Evolutionary conservation across 768 basidiomycete species (phyloP).

Genomic region (Pholiota conissans): DNA sequence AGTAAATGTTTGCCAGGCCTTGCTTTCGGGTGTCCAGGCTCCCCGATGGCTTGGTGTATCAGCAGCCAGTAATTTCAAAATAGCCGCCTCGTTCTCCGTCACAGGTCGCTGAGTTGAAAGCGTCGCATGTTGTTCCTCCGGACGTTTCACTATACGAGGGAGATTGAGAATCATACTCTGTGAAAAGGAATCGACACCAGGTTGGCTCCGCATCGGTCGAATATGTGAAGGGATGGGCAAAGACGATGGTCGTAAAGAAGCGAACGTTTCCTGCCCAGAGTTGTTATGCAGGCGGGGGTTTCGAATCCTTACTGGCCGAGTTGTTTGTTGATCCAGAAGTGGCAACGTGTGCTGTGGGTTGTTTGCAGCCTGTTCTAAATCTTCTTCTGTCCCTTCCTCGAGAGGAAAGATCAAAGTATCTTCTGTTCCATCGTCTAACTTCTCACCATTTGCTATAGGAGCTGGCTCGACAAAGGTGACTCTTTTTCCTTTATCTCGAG

Average conservation of each 20-base stretch:
- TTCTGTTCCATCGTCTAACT: constrained; percentile 31
- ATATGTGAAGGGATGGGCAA: constrained; percentile 67
- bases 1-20: constrained; percentile 66
- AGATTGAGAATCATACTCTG: constrained; percentile 31
- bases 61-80: constrained; percentile 66
- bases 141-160: constrained; percentile 23
- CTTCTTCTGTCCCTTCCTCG: constrained; percentile 60
- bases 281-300: constrained; percentile 30
- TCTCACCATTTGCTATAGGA: constrained; percentile 42
- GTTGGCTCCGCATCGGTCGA: constrained; percentile 42
- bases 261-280: constrained; percentile 53
- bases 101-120: constrained; percentile 15
- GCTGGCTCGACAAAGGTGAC: constrained; percentile 66
- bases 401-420: constrained; percentile 65
- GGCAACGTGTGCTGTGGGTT: constrained; percentile 34
- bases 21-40: constrained; percentile 66
- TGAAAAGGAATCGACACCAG: constrained; percentile 38
- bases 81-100: constrained; percentile 35
- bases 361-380: constrained; percentile 32
- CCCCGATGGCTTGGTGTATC: constrained; percentile 68
- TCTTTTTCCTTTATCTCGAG: constrained; percentile 51
- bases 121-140: constrained; percentile 13
- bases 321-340: constrained; percentile 40
- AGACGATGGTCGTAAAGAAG: constrained; percentile 63
- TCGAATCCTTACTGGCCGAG: constrained; percentile 29